Conservation (phyloP, 208 protist genomes). For the Porcisia hertigi region DNA sequence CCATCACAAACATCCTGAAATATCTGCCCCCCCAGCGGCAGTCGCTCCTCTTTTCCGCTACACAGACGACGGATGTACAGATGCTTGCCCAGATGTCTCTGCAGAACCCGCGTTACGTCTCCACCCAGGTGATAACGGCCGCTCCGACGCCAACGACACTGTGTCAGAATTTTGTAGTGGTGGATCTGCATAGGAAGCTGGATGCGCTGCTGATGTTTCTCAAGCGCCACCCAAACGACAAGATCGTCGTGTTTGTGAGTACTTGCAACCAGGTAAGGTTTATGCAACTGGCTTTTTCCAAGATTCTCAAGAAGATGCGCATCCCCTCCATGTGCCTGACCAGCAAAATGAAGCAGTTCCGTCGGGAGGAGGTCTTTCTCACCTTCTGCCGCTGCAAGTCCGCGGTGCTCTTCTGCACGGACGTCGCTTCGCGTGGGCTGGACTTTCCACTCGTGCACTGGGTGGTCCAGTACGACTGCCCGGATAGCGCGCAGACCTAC, state of each 20-base stretch:
- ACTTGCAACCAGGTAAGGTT: slow-evolving; percentile 97
- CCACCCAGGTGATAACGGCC: slow-evolving; percentile 87
- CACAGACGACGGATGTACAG: slow-evolving; percentile 96
- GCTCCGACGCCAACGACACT: slow-evolving; percentile 90
- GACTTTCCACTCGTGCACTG: slow-evolving; percentile 99
- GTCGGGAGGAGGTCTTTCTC: slow-evolving; percentile 90
- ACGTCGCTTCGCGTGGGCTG: slow-evolving; percentile 97
- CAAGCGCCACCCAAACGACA: slow-evolving; percentile 94
- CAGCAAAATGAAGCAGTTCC: slow-evolving; percentile 94
- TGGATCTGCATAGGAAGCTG: slow-evolving; percentile 94
- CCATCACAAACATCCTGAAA: slow-evolving; percentile 94
- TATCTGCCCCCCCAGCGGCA: slow-evolving; percentile 92
- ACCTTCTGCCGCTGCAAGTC: slow-evolving; percentile 89
- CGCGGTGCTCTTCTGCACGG: slow-evolving; percentile 97
- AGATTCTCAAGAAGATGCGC: slow-evolving; percentile 91
- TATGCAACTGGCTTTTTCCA: slow-evolving; percentile 91
- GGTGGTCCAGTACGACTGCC: slow-evolving; percentile 99
- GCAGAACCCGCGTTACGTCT: slow-evolving; percentile 95
- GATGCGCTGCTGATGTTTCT: slow-evolving; percentile 98
- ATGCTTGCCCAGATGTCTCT: slow-evolving; percentile 93
- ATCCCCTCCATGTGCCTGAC: slow-evolving; percentile 92
- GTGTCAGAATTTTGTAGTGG: slow-evolving; percentile 94
- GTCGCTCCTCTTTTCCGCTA: slow-evolving; percentile 99
- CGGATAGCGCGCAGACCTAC: slow-evolving; percentile 97
- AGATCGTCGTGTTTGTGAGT: slow-evolving; percentile 98